Percentiles rank a stretch among this genome's conserved stretches.
phyloP scores from a whole-genome alignment of 2,329 filamentous ascomycete species.

The Cyphellophora attinorum region DNA sequence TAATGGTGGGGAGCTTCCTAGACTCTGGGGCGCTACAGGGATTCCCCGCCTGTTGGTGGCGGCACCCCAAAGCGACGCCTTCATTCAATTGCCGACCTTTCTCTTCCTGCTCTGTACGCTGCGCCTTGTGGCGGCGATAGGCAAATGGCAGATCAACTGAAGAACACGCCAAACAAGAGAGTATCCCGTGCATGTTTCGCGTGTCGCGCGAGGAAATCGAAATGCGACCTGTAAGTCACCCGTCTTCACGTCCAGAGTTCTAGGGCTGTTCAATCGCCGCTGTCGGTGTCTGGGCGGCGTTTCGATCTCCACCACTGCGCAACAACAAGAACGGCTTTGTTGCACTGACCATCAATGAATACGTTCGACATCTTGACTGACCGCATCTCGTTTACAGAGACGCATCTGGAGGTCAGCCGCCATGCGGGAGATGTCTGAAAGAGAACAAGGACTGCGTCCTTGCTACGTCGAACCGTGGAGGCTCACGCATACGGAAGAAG shows the following conservation, averaged over 20 bases:
- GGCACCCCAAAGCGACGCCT: too few relatives aligned
- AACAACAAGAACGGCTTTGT: constrained; percentile 2
- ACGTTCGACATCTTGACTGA: too few relatives aligned
- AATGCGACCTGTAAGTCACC: constrained; percentile 40
- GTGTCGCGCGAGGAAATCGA: constrained; percentile 40
- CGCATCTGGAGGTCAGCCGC: constrained; percentile 37
- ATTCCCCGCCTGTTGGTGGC: too few relatives aligned
- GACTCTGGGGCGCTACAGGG: too few relatives aligned
- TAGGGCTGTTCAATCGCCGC: constrained; percentile 2
- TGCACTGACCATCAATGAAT: constrained; percentile 4
- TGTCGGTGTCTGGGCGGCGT: neutral
- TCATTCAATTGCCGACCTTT: too few relatives aligned
- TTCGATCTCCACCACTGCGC: constrained; percentile 10
- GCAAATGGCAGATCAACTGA: constrained; percentile 17
- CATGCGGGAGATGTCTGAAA: constrained; percentile 49
- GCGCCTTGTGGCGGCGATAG: too few relatives aligned
- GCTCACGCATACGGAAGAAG: constrained; percentile 48
- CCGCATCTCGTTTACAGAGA: constrained; percentile 32
- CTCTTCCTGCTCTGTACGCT: too few relatives aligned
- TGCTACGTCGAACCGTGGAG: constrained; percentile 50
- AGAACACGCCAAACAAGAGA: constrained; percentile 27
- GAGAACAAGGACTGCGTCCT: constrained; percentile 51
- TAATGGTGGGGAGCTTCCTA: too few relatives aligned
- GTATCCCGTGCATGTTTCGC: constrained; percentile 39
- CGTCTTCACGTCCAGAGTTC: constrained; percentile 3